Percentiles rank a stretch among this genome's conserved stretches.
phyloP scores from a whole-genome alignment of 2,329 filamentous ascomycete species.

The Macrophomina phaseolina region DNA sequence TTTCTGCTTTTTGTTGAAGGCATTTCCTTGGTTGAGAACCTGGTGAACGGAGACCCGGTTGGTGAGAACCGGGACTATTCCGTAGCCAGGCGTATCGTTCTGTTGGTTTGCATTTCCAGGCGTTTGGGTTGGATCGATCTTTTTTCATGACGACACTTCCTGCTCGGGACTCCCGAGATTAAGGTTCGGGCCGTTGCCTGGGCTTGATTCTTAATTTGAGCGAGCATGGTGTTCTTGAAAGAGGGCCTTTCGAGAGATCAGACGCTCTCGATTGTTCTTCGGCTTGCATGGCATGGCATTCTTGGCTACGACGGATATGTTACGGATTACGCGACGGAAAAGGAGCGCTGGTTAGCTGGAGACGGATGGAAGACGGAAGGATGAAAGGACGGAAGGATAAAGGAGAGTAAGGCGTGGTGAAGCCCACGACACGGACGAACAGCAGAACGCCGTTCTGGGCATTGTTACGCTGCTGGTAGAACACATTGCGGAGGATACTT shows the following conservation, averaged over 20 bases:
- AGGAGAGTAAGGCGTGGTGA: neutral
- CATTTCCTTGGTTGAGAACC: slow-evolving; percentile 8
- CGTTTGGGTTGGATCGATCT: neutral
- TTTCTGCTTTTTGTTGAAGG: slow-evolving; percentile 10
- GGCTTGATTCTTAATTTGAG: neutral
- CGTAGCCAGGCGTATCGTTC: neutral
- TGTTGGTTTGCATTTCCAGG: slow-evolving; percentile 11
- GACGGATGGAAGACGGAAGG: neutral
- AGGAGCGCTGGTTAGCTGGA: neutral
- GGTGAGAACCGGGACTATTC: neutral
- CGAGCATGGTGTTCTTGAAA: neutral
- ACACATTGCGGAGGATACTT: neutral
- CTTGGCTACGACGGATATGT: slow-evolving; percentile 22
- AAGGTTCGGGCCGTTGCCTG: neutral
- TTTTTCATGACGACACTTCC: neutral
- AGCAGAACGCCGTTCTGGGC: neutral
- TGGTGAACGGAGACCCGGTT: neutral
- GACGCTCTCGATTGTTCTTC: neutral
- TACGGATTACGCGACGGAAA: slow-evolving; percentile 20
- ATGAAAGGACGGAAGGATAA: neutral
- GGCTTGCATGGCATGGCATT: slow-evolving; percentile 22
- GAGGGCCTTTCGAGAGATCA: neutral
- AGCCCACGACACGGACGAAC: too few species aligned
- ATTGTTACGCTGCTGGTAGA: neutral
- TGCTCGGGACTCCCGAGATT: slow-evolving; percentile 4